phyloP scores from a whole-genome alignment of 2,329 filamentous ascomycete species.

The Fusarium pilosicola region DNA sequence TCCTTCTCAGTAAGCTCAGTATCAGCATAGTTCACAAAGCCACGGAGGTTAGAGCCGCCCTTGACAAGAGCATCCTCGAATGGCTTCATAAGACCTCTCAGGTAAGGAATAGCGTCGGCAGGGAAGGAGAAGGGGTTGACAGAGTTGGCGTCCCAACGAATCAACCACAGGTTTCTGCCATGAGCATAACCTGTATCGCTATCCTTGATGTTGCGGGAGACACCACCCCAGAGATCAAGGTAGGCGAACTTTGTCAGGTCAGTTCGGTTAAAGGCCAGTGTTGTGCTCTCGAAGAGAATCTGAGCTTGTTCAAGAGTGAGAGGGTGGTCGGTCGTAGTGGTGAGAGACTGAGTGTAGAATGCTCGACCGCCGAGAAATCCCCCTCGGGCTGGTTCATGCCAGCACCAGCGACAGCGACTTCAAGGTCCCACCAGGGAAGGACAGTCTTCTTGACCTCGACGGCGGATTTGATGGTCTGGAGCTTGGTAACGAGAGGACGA shows the following conservation, averaged over 20 bases:
- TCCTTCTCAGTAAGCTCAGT: conserved; percentile 36
- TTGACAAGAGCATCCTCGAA: conserved; percentile 36
- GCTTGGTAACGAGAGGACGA: conserved; percentile 18
- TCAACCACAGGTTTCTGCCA: conserved; percentile 40
- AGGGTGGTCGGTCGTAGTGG: conserved; percentile 38
- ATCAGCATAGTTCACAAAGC: conserved; percentile 43
- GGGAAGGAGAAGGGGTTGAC: conserved; percentile 26
- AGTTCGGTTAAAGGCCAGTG: conserved; percentile 38
- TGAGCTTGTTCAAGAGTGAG: conserved; percentile 34
- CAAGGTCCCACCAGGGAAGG: conserved; percentile 39
- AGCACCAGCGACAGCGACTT: conserved; percentile 27
- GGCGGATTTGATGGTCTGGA: conserved; percentile 21
- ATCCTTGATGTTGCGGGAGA: conserved; percentile 36
- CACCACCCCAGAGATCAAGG: conserved; percentile 42
- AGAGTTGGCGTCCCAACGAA: conserved; percentile 35
- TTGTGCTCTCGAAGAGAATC: conserved; percentile 28
- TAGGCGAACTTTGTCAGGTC: conserved; percentile 37
- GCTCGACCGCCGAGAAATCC: conserved; percentile 36
- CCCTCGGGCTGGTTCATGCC: conserved; percentile 38
- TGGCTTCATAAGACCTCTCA: conserved; percentile 37
- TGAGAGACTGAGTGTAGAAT: conserved; percentile 38
- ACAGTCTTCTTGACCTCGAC: conserved; percentile 29
- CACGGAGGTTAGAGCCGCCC: conserved; percentile 33
- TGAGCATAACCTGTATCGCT: conserved; percentile 37
- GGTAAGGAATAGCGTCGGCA: conserved; percentile 30